Evolutionary conservation across 331 rosid species (phyloP).

Genomic region (Acacia pycnantha): DNA sequence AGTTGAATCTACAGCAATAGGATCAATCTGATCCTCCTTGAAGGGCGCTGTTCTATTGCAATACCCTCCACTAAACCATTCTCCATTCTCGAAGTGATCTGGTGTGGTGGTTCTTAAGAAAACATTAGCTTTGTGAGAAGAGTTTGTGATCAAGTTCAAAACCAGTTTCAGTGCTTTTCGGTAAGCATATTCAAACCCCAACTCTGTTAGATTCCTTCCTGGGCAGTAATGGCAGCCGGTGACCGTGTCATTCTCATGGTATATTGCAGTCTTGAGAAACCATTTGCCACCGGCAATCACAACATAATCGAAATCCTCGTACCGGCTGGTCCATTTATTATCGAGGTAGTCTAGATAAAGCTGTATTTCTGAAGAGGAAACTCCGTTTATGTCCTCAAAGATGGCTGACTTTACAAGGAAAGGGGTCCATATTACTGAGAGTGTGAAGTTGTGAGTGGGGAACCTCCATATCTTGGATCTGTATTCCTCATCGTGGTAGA

Average conservation of each 20-base stretch:
- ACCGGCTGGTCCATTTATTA: constrained; percentile 56
- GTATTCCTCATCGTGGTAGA: constrained; percentile 80
- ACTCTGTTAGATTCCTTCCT: constrained; percentile 60
- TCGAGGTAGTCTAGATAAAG: constrained; percentile 64
- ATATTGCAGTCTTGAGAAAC: constrained; percentile 74
- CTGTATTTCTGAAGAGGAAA: constrained; percentile 64
- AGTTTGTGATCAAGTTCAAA: constrained; percentile 35
- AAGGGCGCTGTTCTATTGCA: constrained; percentile 79
- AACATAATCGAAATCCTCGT: constrained; percentile 41
- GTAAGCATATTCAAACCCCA: constrained; percentile 58
- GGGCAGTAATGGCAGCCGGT: constrained; percentile 67
- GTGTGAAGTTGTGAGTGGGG: constrained; percentile 72
- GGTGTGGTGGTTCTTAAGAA: constrained; percentile 77
- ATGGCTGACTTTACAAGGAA: constrained; percentile 67
- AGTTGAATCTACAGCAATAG: constrained; percentile 37
- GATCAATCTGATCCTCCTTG: constrained; percentile 45
- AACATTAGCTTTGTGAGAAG: constrained; percentile 45
- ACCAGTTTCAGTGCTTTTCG: constrained; percentile 49
- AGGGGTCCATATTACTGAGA: constrained; percentile 75
- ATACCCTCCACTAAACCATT: constrained; percentile 84
- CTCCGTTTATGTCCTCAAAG: constrained; percentile 70
- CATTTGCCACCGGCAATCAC: constrained; percentile 76
- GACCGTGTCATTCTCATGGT: constrained; percentile 51
- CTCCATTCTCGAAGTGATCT: constrained; percentile 83
- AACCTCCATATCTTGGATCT: constrained; percentile 76